Evolutionary conservation across 805 yeast genomes (phyloP).

Genomic region (Ogataea nakhonphanomensis): DNA sequence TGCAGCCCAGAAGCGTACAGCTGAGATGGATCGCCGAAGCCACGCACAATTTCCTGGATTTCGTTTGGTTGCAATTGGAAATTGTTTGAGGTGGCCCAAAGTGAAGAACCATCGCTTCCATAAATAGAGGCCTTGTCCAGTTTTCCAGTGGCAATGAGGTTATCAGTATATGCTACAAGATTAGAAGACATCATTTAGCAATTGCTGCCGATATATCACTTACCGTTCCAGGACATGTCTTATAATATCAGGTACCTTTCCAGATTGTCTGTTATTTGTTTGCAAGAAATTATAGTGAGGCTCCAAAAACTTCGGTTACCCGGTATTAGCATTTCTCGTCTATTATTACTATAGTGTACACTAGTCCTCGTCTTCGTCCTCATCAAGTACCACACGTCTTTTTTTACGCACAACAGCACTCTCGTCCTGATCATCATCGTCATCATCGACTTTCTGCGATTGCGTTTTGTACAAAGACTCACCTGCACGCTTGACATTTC

Average conservation of each 20-base stretch:
- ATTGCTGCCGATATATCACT: conserved; percentile 9
- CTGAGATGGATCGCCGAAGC: conserved; percentile 73
- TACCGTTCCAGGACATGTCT: conserved; percentile 37
- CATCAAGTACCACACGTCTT: conserved; percentile 47
- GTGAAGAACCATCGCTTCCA: conserved; percentile 91
- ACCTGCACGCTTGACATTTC: conserved; percentile 52
- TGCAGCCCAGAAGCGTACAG: conserved; percentile 87
- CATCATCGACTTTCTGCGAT: conserved; percentile 36
- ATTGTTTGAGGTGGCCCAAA: conserved; percentile 84
- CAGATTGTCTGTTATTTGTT: conserved; percentile 6
- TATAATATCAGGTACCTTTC: not conserved
- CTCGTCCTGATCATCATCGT: conserved; percentile 45
- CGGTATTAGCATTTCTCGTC: conserved; percentile 2
- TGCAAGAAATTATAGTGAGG: not conserved
- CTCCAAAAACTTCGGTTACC: conserved; percentile 3
- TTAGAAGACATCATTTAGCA: conserved; percentile 2
- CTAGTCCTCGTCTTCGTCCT: conserved; percentile 43
- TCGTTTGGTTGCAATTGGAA: conserved; percentile 66
- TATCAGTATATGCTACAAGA: conserved; percentile 84
- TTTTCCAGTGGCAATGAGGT: conserved; percentile 80
- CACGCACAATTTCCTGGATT: conserved; percentile 67
- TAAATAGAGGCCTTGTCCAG: conserved; percentile 90
- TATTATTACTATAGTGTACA: conserved; percentile 2
- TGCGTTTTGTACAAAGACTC: conserved; percentile 42
- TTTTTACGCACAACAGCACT: conserved; percentile 42